phyloP scores from a whole-genome alignment of 805 yeast genomes.

The Jamesozyma gamospora region DNA sequence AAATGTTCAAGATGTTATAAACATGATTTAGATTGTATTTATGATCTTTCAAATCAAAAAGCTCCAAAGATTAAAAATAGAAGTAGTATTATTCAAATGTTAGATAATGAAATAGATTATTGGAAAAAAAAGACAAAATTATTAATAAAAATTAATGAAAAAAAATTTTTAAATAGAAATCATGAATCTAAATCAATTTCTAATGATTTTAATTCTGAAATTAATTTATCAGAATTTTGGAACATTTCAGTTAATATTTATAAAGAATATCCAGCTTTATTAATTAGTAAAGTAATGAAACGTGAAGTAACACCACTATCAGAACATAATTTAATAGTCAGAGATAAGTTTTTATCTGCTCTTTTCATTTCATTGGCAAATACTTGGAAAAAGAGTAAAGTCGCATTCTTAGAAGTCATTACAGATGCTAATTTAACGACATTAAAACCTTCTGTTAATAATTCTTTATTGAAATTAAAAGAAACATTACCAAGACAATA shows the following conservation, averaged over 20 bases:
- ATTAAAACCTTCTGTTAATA: constrained; percentile 3
- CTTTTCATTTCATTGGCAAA: constrained; percentile 20
- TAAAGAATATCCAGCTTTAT: constrained; percentile 18
- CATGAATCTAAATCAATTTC: too few relatives aligned
- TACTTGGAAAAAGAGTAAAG: constrained; percentile 12
- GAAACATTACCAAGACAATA: constrained; percentile 15
- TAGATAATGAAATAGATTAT: constrained; percentile 25
- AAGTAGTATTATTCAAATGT: constrained; percentile 23
- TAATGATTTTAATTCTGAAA: neutral
- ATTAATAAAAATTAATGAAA: constrained; percentile 6
- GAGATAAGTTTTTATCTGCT: constrained; percentile 21
- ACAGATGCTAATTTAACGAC: constrained; percentile 12
- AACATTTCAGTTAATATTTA: constrained; percentile 14
- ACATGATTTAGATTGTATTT: constrained; percentile 21
- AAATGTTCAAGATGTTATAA: constrained; percentile 24
- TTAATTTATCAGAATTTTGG: constrained; percentile 2
- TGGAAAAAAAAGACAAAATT: constrained; percentile 24
- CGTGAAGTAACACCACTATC: constrained; percentile 27
- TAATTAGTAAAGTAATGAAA: constrained; percentile 22
- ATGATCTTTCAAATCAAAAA: constrained; percentile 25
- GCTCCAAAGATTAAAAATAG: constrained; percentile 27
- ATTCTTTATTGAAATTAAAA: constrained; percentile 11
- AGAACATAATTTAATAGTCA: constrained; percentile 22
- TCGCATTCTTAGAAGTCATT: constrained; percentile 18
- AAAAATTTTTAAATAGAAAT: neutral